Conservation (phyloP, 1,139 yeast genomes). For the Yamadazyma atlantica region DNA sequence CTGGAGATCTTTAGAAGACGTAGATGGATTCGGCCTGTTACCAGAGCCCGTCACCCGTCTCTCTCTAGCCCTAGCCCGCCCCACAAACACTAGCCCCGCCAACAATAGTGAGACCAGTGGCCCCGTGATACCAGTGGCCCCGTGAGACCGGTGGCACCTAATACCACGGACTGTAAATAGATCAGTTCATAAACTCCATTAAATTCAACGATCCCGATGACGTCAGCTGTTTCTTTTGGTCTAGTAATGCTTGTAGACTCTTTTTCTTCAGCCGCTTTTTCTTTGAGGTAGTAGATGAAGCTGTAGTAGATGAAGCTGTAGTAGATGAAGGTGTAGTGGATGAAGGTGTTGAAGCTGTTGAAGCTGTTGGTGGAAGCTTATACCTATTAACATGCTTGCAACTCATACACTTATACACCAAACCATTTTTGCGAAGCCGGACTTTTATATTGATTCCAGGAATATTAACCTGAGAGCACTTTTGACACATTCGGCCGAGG, state of each 20-base stretch:
- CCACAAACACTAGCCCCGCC: no score
- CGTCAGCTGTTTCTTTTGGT: slow-evolving; percentile 37
- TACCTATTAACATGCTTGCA: slow-evolving; percentile 9
- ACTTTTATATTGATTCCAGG: slow-evolving; percentile 44
- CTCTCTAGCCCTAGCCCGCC: no score
- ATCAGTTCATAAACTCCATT: slow-evolving; percentile 38
- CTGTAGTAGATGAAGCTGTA: neutral
- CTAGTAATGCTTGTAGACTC: slow-evolving; percentile 37
- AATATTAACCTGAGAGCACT: slow-evolving; percentile 45
- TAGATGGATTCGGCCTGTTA: slow-evolving; percentile 46
- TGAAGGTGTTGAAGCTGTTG: neutral
- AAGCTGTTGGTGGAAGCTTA: neutral
- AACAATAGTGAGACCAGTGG: no score
- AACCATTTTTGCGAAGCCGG: slow-evolving; percentile 6
- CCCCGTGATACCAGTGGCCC: no score
- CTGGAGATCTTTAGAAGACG: slow-evolving; percentile 45
- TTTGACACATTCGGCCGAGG: slow-evolving; percentile 34
- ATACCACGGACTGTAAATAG: no score
- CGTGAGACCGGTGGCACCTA: no score
- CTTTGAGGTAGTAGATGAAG: neutral
- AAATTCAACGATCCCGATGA: slow-evolving; percentile 35
- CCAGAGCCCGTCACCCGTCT: slow-evolving; percentile 5
- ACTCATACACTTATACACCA: slow-evolving; percentile 15
- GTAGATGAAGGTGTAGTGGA: neutral
- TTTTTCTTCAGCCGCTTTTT: slow-evolving; percentile 24